phyloP scores from a whole-genome alignment of 1,139 yeast species.

The Sugiyamaella neomexicana region DNA sequence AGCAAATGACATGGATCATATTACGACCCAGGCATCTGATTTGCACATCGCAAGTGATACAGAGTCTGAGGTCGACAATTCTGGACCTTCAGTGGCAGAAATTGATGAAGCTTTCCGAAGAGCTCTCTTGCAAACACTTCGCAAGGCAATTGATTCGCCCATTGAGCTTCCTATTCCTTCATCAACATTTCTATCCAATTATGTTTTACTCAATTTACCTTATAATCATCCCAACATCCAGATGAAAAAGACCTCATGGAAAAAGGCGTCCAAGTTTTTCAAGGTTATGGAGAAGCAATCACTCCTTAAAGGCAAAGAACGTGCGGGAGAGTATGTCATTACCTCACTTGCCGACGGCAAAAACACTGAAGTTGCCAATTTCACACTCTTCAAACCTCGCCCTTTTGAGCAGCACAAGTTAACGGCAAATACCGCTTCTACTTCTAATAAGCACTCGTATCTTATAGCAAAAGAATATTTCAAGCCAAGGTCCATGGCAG shows the following conservation, averaged over 20 bases:
- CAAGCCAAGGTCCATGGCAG: conserved; percentile 33
- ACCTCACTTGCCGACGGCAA: conserved; percentile 52
- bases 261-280: conserved; percentile 78
- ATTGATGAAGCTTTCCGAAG: conserved; percentile 74
- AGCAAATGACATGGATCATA: not conserved
- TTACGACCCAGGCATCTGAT: not conserved
- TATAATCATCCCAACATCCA: conserved; percentile 55
- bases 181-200: conserved; percentile 71
- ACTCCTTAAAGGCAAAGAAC: conserved; percentile 66
- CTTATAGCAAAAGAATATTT: conserved; percentile 31
- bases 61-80: not conserved
- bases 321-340: conserved; percentile 70
- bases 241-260: conserved; percentile 85
- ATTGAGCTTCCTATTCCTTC: conserved; percentile 53
- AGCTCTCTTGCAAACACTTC: conserved; percentile 67
- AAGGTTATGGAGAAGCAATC: conserved; percentile 81
- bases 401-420: conserved; percentile 19
- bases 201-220: conserved; percentile 72
- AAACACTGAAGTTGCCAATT: conserved; percentile 54
- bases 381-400: conserved; percentile 60
- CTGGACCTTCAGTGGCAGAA: conserved; percentile 49
- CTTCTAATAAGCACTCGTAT: not conserved
- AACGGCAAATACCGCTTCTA: not conserved
- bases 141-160: conserved; percentile 60
- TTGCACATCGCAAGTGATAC: not conserved